Percentiles rank a stretch among this genome's conserved stretches.
These are phyloP conservation scores for Phytomonas francai DNA, from an alignment of 208 protist genomes.

Conservation along the genomic window DNA sequence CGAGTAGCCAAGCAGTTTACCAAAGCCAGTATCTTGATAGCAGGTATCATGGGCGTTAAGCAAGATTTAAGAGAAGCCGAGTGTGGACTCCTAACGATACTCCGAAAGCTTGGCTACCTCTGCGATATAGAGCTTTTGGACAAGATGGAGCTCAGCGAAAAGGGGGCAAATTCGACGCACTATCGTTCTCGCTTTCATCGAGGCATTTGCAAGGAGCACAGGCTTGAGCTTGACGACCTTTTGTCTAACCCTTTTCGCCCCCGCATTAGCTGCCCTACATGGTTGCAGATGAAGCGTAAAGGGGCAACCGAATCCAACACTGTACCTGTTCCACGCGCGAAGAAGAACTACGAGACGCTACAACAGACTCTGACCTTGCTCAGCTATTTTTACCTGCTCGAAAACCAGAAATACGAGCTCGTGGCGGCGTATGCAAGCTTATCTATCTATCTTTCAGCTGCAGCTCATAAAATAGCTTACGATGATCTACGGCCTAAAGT, in stretches of 20 bases:
- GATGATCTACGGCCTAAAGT: neutral
- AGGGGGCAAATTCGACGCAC: neutral
- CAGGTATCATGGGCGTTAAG: slow-evolving; percentile 34
- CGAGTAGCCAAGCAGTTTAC: slow-evolving; percentile 17
- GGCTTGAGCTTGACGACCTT: slow-evolving; percentile 18
- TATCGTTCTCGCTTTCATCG: slow-evolving; percentile 2
- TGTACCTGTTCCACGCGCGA: slow-evolving; percentile 5
- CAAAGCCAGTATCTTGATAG: slow-evolving; percentile 36
- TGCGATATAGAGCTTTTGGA: slow-evolving; percentile 46
- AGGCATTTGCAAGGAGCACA: slow-evolving; percentile 37
- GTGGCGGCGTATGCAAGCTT: slow-evolving; percentile 57
- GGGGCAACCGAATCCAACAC: slow-evolving; percentile 3
- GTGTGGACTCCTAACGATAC: slow-evolving; percentile 53
- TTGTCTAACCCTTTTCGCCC: slow-evolving; percentile 12
- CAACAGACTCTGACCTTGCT: slow-evolving; percentile 32
- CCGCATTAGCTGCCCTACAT: slow-evolving; percentile 13
- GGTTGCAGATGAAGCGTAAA: neutral
- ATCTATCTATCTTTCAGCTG: slow-evolving; percentile 27
- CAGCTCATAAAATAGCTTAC: slow-evolving; percentile 11
- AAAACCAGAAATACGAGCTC: slow-evolving; percentile 35
- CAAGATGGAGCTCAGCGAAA: neutral
- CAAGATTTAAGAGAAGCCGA: slow-evolving; percentile 34
- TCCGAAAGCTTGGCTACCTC: slow-evolving; percentile 60
- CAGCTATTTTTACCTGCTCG: slow-evolving; percentile 51
- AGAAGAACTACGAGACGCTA: slow-evolving; percentile 21